phyloP scores from a whole-genome alignment of 2,329 filamentous ascomycete genomes.

The Cladorrhinum sp. region DNA sequence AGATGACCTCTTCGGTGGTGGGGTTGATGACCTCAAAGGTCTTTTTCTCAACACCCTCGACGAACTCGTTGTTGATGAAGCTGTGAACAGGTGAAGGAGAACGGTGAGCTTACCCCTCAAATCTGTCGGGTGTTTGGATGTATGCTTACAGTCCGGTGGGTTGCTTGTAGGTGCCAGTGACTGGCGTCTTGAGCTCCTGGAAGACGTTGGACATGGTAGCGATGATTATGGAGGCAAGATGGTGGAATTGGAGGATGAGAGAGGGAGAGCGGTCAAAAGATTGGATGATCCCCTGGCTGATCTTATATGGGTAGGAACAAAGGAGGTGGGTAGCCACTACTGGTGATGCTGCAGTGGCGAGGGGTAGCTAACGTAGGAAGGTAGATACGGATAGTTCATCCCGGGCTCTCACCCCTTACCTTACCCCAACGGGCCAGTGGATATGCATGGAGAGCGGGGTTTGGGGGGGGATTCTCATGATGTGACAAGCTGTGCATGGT shows the following conservation, averaged over 20 bases:
- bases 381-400: background rate
- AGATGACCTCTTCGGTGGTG: slow-evolving; percentile 77
- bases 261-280: background rate
- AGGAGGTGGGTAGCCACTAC: background rate
- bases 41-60: slow-evolving; percentile 79
- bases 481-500: background rate
- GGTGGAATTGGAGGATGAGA: background rate
- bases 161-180: slow-evolving; percentile 58
- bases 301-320: background rate
- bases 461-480: background rate
- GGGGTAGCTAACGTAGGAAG: background rate
- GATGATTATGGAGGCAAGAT: background rate
- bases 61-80: slow-evolving; percentile 92
- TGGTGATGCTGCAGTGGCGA: slow-evolving; percentile 1
- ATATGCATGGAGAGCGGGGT: slow-evolving; percentile 3
- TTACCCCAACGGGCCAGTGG: background rate
- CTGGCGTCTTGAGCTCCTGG: slow-evolving; percentile 65
- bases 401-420: background rate
- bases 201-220: slow-evolving; percentile 34
- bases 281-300: background rate
- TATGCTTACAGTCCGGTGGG: slow-evolving; percentile 58
- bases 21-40: slow-evolving; percentile 93
- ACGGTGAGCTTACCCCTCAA: slow-evolving; percentile 23
- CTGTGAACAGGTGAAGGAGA: slow-evolving; percentile 38
- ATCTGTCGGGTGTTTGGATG: slow-evolving; percentile 22